These are phyloP conservation scores for Neocucurbitaria cava DNA, from an alignment of 2,329 filamentous ascomycete species.

Conservation along the genomic window DNA sequence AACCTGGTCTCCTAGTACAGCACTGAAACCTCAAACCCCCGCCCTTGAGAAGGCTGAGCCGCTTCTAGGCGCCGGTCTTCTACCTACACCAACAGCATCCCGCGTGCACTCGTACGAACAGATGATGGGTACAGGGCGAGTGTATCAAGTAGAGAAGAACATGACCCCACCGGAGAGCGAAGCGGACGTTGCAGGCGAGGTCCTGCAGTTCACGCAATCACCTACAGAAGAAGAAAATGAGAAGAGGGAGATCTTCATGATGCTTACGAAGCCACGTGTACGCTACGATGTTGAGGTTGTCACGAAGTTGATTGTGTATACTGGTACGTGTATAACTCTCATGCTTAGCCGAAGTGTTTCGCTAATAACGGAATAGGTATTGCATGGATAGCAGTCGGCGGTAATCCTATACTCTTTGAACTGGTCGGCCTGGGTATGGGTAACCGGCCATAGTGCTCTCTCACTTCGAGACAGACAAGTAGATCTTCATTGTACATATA, in stretches of 20 bases:
- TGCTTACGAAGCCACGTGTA: constrained; percentile 83
- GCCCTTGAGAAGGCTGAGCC: constrained; percentile 36
- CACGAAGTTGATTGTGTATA: constrained; percentile 94
- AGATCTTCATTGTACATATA: not conserved
- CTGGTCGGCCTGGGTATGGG: constrained; percentile 58
- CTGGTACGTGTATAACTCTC: constrained; percentile 64
- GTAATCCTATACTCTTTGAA: constrained; percentile 77
- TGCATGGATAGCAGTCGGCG: constrained; percentile 78
- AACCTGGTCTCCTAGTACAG: constrained; percentile 25
- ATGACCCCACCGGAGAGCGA: constrained; percentile 38
- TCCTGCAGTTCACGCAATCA: constrained; percentile 16
- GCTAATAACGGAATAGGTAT: constrained; percentile 67
- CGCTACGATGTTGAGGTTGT: constrained; percentile 99
- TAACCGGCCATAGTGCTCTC: constrained; percentile 8
- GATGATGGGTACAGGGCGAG: constrained; percentile 74
- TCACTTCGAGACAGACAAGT: not conserved
- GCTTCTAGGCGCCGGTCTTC: constrained; percentile 52
- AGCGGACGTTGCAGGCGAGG: constrained; percentile 40
- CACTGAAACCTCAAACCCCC: constrained; percentile 36
- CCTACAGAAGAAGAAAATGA: constrained; percentile 47
- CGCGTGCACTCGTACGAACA: constrained; percentile 70
- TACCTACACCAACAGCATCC: constrained; percentile 56
- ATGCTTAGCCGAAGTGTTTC: not conserved
- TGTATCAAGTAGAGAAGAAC: constrained; percentile 9
- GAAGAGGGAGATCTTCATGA: constrained; percentile 76